Evolutionary conservation across 1,139 yeast species (phyloP).

Genomic region (Yamadazyma diddensiae): DNA sequence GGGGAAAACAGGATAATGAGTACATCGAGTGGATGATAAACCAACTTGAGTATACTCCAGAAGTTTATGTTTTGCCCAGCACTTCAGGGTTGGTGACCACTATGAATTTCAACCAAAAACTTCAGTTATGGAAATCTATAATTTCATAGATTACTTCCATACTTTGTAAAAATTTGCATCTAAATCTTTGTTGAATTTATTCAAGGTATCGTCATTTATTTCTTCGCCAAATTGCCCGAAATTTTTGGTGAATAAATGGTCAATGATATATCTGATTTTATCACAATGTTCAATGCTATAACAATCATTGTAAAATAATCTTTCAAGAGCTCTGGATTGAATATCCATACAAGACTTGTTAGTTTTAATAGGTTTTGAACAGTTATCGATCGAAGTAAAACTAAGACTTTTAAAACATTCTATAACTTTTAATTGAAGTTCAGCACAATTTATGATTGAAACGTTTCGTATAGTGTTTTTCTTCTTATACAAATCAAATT

Average conservation of each 20-base stretch:
- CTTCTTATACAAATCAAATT: conserved; percentile 33
- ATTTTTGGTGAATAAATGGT: conserved; percentile 34
- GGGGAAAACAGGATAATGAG: conserved; percentile 48
- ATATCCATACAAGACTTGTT: conserved; percentile 32
- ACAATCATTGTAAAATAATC: conserved; percentile 39
- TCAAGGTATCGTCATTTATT: conserved; percentile 24
- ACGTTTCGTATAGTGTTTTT: conserved; percentile 25
- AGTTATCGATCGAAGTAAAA: conserved; percentile 24
- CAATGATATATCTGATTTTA: conserved; percentile 36
- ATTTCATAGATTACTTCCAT: conserved; percentile 26
- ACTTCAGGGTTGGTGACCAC: conserved; percentile 73
- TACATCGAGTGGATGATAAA: conserved; percentile 14
- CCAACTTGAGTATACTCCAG: conserved; percentile 9
- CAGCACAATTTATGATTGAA: conserved; percentile 40
- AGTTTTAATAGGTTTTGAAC: conserved; percentile 27
- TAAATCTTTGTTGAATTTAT: conserved; percentile 29
- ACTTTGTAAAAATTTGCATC: conserved; percentile 31
- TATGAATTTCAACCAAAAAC: conserved; percentile 44
- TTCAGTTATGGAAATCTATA: conserved; percentile 43
- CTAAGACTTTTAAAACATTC: conserved; percentile 38
- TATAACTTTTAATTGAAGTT: conserved; percentile 36
- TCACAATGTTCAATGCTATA: conserved; percentile 37
- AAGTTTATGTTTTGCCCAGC: conserved; percentile 62
- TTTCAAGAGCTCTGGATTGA: conserved; percentile 35
- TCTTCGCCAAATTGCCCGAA: conserved; percentile 41